These are phyloP conservation scores for Apiotrichum akiyoshidainum DNA, from an alignment of 1,284 basidiomycete genomes.

Conservation along the genomic window DNA sequence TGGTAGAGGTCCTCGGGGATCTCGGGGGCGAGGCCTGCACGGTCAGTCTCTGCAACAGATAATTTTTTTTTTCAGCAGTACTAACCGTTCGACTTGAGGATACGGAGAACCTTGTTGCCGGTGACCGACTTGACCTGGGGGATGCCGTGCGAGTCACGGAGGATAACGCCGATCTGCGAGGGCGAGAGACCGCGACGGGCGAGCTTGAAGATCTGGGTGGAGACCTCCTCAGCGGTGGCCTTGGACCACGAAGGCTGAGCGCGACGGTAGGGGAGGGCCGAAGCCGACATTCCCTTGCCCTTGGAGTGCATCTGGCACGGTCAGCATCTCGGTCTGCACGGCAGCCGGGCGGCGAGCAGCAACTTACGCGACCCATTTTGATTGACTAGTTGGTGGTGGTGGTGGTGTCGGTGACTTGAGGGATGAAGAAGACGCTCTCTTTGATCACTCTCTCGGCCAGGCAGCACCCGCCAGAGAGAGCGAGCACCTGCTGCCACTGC, in stretches of 20 bases:
- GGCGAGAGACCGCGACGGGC: conserved; percentile 97
- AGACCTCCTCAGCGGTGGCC: conserved; percentile 90
- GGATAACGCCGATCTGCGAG: conserved; percentile 95
- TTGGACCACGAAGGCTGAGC: conserved; percentile 95
- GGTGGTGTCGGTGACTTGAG: conserved; percentile 10
- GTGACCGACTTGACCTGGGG: conserved; percentile 95
- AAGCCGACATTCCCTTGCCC: conserved; percentile 91
- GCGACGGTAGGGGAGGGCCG: conserved; percentile 95
- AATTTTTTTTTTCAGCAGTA: conserved; percentile 13
- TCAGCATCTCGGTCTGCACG: neutral
- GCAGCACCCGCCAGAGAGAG: no score
- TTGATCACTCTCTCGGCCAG: neutral
- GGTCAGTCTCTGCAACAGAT: neutral
- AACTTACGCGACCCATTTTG: conserved; percentile 16
- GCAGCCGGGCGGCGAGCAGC: neutral
- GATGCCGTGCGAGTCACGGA: conserved; percentile 97
- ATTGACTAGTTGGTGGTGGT: neutral
- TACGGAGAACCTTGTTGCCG: conserved; percentile 98
- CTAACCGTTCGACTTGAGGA: conserved; percentile 91
- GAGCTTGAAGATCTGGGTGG: conserved; percentile 94
- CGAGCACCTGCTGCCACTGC: no score
- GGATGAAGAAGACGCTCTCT: conserved; percentile 1
- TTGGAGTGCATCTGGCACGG: conserved; percentile 2
- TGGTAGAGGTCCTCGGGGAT: conserved; percentile 99
- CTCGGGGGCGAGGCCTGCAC: conserved; percentile 86